Percentiles rank a stretch among this genome's conserved stretches.
Conservation (phyloP, 2,329 filamentous ascomycete genomes). For the Neonectria hederae region DNA sequence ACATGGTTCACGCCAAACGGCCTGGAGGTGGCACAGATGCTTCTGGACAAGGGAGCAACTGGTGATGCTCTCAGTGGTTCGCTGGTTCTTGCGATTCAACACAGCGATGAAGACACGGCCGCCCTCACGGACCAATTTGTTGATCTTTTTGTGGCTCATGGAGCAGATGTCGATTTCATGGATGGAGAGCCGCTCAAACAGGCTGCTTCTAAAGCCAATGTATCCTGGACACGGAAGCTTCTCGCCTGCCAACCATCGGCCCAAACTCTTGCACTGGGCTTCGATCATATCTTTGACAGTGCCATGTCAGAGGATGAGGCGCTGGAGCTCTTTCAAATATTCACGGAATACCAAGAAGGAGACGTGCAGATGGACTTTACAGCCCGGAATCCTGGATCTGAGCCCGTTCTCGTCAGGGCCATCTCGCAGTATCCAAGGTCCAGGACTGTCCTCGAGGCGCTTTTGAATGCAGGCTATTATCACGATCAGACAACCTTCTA, state of each 20-base stretch:
- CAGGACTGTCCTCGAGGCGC: constrained; percentile 58
- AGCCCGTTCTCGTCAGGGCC: constrained; percentile 62
- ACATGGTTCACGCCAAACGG: constrained; percentile 60
- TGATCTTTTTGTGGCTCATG: constrained; percentile 49
- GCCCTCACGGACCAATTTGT: constrained; percentile 58
- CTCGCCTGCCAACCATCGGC: constrained; percentile 60
- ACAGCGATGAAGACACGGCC: constrained; percentile 50
- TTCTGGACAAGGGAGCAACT: constrained; percentile 59
- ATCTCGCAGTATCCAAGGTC: constrained; percentile 65
- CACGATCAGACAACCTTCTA: constrained; percentile 62
- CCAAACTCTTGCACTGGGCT: constrained; percentile 60
- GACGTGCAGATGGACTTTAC: constrained; percentile 62
- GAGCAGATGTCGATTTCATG: constrained; percentile 60
- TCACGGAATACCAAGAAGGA: constrained; percentile 60
- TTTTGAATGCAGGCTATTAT: constrained; percentile 68
- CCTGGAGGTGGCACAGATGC: constrained; percentile 55
- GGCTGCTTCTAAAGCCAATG: constrained; percentile 62
- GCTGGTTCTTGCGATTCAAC: constrained; percentile 57
- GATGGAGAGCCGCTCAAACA: constrained; percentile 63
- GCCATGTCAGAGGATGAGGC: constrained; percentile 60
- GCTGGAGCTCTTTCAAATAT: constrained; percentile 61
- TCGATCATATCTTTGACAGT: constrained; percentile 66
- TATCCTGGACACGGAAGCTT: constrained; percentile 59
- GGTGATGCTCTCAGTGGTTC: constrained; percentile 58
- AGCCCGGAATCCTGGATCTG: constrained; percentile 52